Evolutionary conservation across 2,329 filamentous ascomycete genomes (phyloP).

Genomic region (Pestalotiopsis fici): DNA sequence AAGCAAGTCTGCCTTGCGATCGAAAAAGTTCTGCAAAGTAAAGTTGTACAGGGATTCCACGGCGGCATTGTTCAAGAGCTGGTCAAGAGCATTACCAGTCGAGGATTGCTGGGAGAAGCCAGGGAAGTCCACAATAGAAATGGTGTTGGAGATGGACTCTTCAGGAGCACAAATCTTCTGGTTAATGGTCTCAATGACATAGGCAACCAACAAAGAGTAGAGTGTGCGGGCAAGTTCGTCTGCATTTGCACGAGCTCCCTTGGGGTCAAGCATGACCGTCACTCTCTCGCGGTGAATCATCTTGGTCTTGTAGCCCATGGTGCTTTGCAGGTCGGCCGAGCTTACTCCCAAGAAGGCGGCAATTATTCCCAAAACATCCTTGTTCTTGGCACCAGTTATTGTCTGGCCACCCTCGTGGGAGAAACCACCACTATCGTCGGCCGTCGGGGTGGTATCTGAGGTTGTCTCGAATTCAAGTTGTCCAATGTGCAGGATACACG

Average conservation of each 20-base stretch:
- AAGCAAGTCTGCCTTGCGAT: constrained; percentile 87
- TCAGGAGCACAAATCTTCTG: constrained; percentile 84
- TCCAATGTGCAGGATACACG: constrained; percentile 93
- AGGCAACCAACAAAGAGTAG: constrained; percentile 91
- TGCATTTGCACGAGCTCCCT: constrained; percentile 85
- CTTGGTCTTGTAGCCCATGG: constrained; percentile 93
- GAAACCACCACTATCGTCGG: constrained; percentile 93
- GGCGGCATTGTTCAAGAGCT: constrained; percentile 92
- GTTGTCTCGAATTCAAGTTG: constrained; percentile 91
- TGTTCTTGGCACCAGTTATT: constrained; percentile 88
- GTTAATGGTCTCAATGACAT: constrained; percentile 91
- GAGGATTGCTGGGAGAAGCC: constrained; percentile 85
- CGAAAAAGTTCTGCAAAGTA: constrained; percentile 93
- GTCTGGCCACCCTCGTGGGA: constrained; percentile 91
- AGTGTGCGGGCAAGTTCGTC: constrained; percentile 92
- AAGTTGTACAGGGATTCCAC: constrained; percentile 92
- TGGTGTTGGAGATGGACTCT: constrained; percentile 87
- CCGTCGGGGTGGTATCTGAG: constrained; percentile 74
- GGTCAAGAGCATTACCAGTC: constrained; percentile 84
- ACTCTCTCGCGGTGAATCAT: constrained; percentile 94
- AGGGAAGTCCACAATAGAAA: constrained; percentile 95
- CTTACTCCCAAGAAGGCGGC: constrained; percentile 93
- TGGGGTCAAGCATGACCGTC: constrained; percentile 96
- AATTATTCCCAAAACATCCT: constrained; percentile 81
- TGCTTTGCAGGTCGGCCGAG: constrained; percentile 79